Percentiles rank a stretch among this genome's conserved stretches.
Conservation (phyloP, 495 filamentous ascomycete species). For the Penicillium roqueforti region DNA sequence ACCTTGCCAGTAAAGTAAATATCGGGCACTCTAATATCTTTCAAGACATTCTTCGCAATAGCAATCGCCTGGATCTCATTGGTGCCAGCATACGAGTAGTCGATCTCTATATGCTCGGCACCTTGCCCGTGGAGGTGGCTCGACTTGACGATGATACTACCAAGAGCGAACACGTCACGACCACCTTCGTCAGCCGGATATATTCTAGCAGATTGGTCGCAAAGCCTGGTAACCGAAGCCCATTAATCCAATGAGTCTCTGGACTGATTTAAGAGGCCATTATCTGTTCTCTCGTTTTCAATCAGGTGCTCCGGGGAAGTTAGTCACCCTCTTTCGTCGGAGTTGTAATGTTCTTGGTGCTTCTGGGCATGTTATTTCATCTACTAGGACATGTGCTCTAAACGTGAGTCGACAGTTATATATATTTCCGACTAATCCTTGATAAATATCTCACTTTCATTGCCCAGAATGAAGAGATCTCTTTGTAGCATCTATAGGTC, state of each 20-base stretch:
- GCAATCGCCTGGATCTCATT: constrained; percentile 39
- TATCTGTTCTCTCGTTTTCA: too few species aligned
- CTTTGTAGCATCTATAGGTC: too few species aligned
- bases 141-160: constrained; percentile 46
- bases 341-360: too few species aligned
- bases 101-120: constrained; percentile 12
- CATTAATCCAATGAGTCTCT: constrained; percentile 35
- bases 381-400: too few species aligned
- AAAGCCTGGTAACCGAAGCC: constrained; percentile 32
- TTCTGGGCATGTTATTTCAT: too few species aligned
- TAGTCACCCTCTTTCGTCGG: too few species aligned
- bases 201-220: constrained; percentile 28
- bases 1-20: constrained; percentile 44
- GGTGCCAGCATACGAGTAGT: constrained; percentile 39
- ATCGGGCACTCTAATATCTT: constrained; percentile 33
- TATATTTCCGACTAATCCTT: too few species aligned
- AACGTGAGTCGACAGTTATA: too few species aligned
- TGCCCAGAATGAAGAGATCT: too few species aligned
- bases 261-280: too few species aligned
- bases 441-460: too few species aligned
- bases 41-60: constrained; percentile 28
- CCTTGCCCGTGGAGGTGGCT: constrained; percentile 31
- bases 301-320: too few species aligned
- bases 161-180: constrained; percentile 43
- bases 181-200: constrained; percentile 35